These are phyloP conservation scores for Mycena epipterygia DNA, from an alignment of 768 basidiomycete species.

Conservation along the genomic window DNA sequence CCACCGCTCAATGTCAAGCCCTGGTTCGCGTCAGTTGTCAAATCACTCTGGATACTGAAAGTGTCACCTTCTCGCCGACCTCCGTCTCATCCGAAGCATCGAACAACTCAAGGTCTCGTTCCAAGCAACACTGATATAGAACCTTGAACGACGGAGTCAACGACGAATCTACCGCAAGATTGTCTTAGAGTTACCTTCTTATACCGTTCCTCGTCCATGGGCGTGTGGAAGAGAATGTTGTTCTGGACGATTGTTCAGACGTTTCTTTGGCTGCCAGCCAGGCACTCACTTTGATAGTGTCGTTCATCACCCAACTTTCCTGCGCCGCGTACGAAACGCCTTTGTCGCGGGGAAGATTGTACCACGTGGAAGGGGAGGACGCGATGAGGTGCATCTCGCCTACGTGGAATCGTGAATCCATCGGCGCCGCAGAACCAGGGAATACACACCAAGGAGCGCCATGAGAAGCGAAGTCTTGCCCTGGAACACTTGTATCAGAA, in stretches of 20 bases:
- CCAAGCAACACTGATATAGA: slow-evolving; percentile 80
- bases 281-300: slow-evolving; percentile 69
- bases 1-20: slow-evolving; percentile 53
- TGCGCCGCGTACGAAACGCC: slow-evolving; percentile 88
- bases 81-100: slow-evolving; percentile 78
- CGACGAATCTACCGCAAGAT: no score
- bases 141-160: no score
- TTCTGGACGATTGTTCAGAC: slow-evolving; percentile 52
- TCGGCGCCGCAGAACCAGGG: neutral
- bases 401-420: slow-evolving; percentile 26
- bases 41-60: slow-evolving; percentile 45
- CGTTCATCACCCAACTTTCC: slow-evolving; percentile 89
- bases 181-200: no score
- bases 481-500: neutral
- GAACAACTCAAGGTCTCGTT: slow-evolving; percentile 78
- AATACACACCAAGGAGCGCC: slow-evolving; percentile 63
- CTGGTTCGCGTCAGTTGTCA: neutral
- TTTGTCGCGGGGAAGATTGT: slow-evolving; percentile 73
- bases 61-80: slow-evolving; percentile 77
- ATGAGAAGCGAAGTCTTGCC: slow-evolving; percentile 78
- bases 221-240: slow-evolving; percentile 86
- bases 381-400: slow-evolving; percentile 79
- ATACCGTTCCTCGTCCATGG: slow-evolving; percentile 84
- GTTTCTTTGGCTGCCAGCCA: neutral
- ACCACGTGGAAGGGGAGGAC: slow-evolving; percentile 68